Evolutionary conservation across 1,284 basidiomycete species (phyloP).

Genomic region (Cutaneotrichosporon cutaneum): DNA sequence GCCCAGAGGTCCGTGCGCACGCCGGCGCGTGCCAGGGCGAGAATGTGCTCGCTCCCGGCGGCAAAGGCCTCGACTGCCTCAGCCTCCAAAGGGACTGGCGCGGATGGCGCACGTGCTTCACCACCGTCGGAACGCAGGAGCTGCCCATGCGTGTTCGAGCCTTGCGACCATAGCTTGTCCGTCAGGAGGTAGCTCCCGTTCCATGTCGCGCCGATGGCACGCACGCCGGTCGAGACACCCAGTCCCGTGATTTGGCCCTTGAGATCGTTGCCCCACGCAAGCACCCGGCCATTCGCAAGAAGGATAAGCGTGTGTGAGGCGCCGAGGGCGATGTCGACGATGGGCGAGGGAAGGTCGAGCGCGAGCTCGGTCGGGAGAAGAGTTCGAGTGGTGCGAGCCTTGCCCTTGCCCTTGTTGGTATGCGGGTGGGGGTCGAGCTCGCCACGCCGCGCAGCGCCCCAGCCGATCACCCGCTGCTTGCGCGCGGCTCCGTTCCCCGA

Average conservation of each 20-base stretch:
- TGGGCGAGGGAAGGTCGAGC: slow-evolving; percentile 10
- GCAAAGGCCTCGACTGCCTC: slow-evolving; percentile 37
- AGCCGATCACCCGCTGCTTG: slow-evolving; percentile 61
- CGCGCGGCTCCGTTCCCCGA: neutral
- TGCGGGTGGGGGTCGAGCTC: slow-evolving; percentile 49
- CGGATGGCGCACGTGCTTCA: slow-evolving; percentile 11
- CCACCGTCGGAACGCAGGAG: slow-evolving; percentile 50
- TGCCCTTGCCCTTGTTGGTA: slow-evolving; percentile 30
- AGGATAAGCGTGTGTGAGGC: slow-evolving; percentile 69
- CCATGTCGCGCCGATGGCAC: slow-evolving; percentile 69
- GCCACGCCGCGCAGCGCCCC: slow-evolving; percentile 79
- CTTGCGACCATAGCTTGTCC: slow-evolving; percentile 58
- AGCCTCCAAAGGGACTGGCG: neutral
- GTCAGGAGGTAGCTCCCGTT: slow-evolving; percentile 68
- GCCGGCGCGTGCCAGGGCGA: slow-evolving; percentile 47
- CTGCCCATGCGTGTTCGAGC: slow-evolving; percentile 69
- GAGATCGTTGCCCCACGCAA: slow-evolving; percentile 64
- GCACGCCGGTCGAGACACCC: slow-evolving; percentile 34
- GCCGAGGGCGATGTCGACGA: slow-evolving; percentile 59
- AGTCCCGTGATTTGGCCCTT: slow-evolving; percentile 65
- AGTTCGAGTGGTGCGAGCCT: slow-evolving; percentile 19
- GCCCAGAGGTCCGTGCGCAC: slow-evolving; percentile 60
- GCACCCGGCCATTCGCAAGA: slow-evolving; percentile 57
- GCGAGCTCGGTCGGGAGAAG: slow-evolving; percentile 28
- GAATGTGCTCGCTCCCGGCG: slow-evolving; percentile 80